Evolutionary conservation across 352 stramenopile species (phyloP).

Genomic region (Phytophthora ramorum): DNA sequence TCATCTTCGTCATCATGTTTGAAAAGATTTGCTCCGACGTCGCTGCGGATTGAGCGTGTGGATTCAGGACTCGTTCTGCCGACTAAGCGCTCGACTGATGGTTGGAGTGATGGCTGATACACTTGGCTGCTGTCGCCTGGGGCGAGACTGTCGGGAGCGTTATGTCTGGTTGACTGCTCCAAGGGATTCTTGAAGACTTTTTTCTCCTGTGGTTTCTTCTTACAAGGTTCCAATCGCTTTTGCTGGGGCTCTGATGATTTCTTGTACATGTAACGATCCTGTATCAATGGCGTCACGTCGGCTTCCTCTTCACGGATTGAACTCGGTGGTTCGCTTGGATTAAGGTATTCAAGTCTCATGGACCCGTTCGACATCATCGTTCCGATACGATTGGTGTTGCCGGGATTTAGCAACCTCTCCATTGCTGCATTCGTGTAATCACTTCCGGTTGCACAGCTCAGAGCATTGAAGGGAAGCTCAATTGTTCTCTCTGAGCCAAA

Average conservation of each 20-base stretch:
- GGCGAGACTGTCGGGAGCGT: conserved; percentile 16
- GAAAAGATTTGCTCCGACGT: conserved; percentile 8
- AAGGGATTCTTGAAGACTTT: neutral
- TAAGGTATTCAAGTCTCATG: conserved; percentile 48
- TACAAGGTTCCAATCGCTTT: neutral
- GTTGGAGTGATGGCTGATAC: conserved; percentile 14
- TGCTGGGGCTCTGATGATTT: neutral
- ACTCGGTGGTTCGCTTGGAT: conserved; percentile 42
- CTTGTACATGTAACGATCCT: neutral
- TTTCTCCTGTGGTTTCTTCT: neutral
- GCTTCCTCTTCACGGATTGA: conserved; percentile 25
- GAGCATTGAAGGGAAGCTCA: conserved; percentile 29
- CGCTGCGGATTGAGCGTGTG: conserved; percentile 9
- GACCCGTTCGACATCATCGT: conserved; percentile 42
- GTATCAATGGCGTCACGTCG: conserved; percentile 13
- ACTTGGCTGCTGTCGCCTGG: conserved; percentile 15
- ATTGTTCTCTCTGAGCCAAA: conserved; percentile 38
- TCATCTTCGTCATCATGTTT: conserved; percentile 30
- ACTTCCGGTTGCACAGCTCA: conserved; percentile 25
- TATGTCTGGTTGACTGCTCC: conserved; percentile 13
- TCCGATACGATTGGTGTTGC: conserved; percentile 26
- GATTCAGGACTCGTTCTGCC: conserved; percentile 20
- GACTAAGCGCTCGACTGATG: conserved; percentile 18
- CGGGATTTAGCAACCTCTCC: conserved; percentile 35
- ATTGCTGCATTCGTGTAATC: conserved; percentile 33